These are phyloP conservation scores for Aspergillus phoenicis DNA, from an alignment of 2,329 filamentous ascomycete genomes.

Conservation along the genomic window DNA sequence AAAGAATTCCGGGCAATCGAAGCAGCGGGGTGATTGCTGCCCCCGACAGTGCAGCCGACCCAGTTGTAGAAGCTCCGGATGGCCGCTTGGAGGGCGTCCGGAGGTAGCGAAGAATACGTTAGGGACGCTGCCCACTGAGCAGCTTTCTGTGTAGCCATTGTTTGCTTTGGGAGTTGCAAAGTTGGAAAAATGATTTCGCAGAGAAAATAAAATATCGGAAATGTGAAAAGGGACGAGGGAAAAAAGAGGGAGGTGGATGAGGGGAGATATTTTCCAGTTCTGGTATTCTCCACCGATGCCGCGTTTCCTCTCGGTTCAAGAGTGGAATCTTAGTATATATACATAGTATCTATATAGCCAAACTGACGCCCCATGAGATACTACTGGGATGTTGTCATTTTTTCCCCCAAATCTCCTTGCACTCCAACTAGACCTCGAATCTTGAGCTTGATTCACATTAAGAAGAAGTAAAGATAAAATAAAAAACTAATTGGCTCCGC, in stretches of 20 bases:
- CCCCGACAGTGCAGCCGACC: conserved; percentile 57
- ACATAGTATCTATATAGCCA: background rate
- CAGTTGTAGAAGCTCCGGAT: conserved; percentile 57
- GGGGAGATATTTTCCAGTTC: background rate
- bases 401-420: no score
- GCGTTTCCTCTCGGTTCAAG: background rate
- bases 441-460: no score
- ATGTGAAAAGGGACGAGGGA: background rate
- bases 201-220: background rate
- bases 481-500: no score
- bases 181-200: no score
- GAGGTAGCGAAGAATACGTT: conserved; percentile 45
- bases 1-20: conserved; percentile 41
- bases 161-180: background rate
- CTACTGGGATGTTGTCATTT: background rate
- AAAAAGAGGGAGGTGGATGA: background rate
- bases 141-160: conserved; percentile 3
- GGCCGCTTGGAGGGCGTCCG: conserved; percentile 47
- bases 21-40: conserved; percentile 51
- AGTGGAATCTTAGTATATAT: background rate
- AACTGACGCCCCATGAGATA: background rate
- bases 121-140: conserved; percentile 53
- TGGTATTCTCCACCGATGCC: background rate
- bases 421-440: no score
- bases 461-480: no score